Percentiles rank a stretch among this genome's conserved stretches.
Conservation (phyloP, 352 stramenopile species). For the Phytophthora idaei region DNA sequence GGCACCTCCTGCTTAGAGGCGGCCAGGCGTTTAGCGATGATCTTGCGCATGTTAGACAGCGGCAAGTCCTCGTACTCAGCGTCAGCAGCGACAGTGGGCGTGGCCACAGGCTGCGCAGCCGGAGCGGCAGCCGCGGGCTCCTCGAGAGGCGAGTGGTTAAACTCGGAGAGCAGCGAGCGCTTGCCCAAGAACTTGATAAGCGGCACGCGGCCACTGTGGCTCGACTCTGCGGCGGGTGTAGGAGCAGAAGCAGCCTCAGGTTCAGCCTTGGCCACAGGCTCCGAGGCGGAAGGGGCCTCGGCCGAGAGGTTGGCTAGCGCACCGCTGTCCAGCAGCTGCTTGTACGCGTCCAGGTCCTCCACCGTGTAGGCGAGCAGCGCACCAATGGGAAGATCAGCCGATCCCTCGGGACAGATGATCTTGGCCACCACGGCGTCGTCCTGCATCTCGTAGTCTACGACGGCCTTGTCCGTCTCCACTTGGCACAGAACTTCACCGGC, state of each 20-base stretch:
- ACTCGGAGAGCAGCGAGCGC: slow-evolving; percentile 63
- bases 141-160: slow-evolving; percentile 41
- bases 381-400: slow-evolving; percentile 91
- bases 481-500: slow-evolving; percentile 95
- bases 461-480: slow-evolving; percentile 99
- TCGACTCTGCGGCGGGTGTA: neutral
- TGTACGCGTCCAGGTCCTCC: slow-evolving; percentile 87
- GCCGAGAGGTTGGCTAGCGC: slow-evolving; percentile 53
- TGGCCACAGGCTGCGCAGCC: slow-evolving; percentile 18
- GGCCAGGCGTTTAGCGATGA: slow-evolving; percentile 97
- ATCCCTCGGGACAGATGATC: slow-evolving; percentile 91
- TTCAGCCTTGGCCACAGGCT: slow-evolving; percentile 8
- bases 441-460: slow-evolving; percentile 98
- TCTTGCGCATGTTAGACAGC: slow-evolving; percentile 97
- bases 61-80: slow-evolving; percentile 84
- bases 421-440: slow-evolving; percentile 96
- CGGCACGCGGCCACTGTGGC: slow-evolving; percentile 48
- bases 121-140: slow-evolving; percentile 14
- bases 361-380: slow-evolving; percentile 95
- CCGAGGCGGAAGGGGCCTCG: slow-evolving; percentile 17
- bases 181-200: slow-evolving; percentile 90
- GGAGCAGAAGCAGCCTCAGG: slow-evolving; percentile 9
- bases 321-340: slow-evolving; percentile 62
- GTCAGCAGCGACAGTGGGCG: slow-evolving; percentile 17
- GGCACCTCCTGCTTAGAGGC: slow-evolving; percentile 97